Base-by-base conservation (phyloP, 2,329 filamentous ascomycete species). In the Aphanocladium album region DNA sequence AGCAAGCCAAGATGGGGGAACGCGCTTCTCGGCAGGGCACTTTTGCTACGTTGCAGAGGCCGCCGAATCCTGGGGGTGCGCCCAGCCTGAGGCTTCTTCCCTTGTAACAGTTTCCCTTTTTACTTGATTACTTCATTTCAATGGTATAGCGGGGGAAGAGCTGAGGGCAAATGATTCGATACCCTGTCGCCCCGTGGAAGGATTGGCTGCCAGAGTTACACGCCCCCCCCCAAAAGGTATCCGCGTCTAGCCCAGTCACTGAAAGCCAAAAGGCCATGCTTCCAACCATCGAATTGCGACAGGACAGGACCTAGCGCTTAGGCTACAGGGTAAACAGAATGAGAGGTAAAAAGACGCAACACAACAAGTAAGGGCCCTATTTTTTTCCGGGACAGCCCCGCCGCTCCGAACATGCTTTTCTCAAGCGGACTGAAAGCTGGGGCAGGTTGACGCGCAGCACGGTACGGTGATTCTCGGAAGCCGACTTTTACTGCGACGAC, bases 401-500 rank as follows among this genome's bases (percentile, higher is more conserved):
- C 43, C 3, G 54, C 21, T 23, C 19, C 11, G 35, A 19, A 5
- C 49, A n/a, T 23, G 19, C 43, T 25, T 46, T 47, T 25, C n/a
- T 37, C 19, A 16, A 11, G 12, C 5, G 21, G 4, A 39, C 4
- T 8, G 16, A 39, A 39, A 39, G 6, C 6, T 39, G 33, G 33
- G 33, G 19, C 49, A 16, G 14, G 41, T 47, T 56, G 54, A 56
- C 54, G 37, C 41, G 43, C 41, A n/a, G 30, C 14, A 17, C 37
- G n/a, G n/a, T n/a, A n/a, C 54, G 54, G 54, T 27, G 12, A 56
- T 25, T 37, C 27, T 56, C 54, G 54, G 53, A 56, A 30, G 23
- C 14, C 25, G 25, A 23, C 16, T 45, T 16, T 21, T 12, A 21
- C 43, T 46, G 17, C 21, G 8, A 3, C 43, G 19, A n/a, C 12